Evolutionary conservation across 805 yeast species (phyloP).

Genomic region (Saccharomycopsis guyanensis): DNA sequence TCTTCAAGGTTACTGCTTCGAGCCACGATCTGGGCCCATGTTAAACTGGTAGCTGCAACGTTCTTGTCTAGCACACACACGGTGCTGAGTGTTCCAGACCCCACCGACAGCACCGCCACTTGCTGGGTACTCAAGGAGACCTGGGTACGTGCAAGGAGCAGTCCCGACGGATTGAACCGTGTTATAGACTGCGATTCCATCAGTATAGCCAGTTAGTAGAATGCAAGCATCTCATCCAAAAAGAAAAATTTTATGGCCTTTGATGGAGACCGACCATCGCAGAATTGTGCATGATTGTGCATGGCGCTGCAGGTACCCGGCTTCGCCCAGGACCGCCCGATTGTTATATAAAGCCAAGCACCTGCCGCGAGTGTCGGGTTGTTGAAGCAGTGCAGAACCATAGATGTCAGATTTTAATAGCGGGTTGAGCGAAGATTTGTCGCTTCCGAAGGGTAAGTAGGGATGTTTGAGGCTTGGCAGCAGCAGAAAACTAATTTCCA

Average conservation of each 20-base stretch:
- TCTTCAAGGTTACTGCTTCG: slow-evolving; percentile 31
- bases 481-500: slow-evolving; percentile 24
- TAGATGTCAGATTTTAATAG: slow-evolving; percentile 23
- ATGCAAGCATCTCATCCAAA: not conserved
- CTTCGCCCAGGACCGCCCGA: not conserved
- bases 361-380: too few species aligned
- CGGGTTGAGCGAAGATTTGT: slow-evolving; percentile 33
- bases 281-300: not conserved
- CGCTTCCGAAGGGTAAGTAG: slow-evolving; percentile 36
- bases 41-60: slow-evolving; percentile 38
- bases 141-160: slow-evolving; percentile 54
- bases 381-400: too few species aligned
- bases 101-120: slow-evolving; percentile 54
- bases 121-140: slow-evolving; percentile 67
- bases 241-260: slow-evolving; percentile 3
- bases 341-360: too few species aligned
- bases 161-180: slow-evolving; percentile 55
- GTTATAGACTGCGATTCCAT: slow-evolving; percentile 29
- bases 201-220: not conserved
- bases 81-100: slow-evolving; percentile 31
- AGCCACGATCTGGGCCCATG: slow-evolving; percentile 39
- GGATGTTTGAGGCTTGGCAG: not conserved
- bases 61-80: slow-evolving; percentile 49
- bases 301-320: not conserved
- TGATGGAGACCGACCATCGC: slow-evolving; percentile 1